These are phyloP conservation scores for Keithomyces neogunnii DNA, from an alignment of 2,329 filamentous ascomycete genomes.

Conservation along the genomic window DNA sequence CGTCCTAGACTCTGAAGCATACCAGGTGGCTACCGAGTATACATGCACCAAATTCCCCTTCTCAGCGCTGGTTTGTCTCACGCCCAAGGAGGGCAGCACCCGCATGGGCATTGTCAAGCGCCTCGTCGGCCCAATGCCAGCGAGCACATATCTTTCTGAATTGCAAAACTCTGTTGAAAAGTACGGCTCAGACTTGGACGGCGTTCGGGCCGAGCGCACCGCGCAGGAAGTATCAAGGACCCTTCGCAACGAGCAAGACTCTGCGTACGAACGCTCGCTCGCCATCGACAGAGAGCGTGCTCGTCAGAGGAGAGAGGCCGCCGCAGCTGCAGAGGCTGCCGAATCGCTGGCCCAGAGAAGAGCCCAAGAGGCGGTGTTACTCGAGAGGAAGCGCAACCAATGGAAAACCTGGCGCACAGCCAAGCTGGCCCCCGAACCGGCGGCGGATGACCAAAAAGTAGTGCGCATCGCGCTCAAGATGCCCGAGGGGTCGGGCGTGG, in stretches of 20 bases:
- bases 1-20: slow-evolving; percentile 86
- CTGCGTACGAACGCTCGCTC: slow-evolving; percentile 85
- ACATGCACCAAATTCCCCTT: slow-evolving; percentile 92
- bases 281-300: slow-evolving; percentile 82
- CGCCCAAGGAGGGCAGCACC: slow-evolving; percentile 72
- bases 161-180: slow-evolving; percentile 65
- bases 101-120: slow-evolving; percentile 87
- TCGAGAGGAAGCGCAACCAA: slow-evolving; percentile 41
- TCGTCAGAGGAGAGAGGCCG: slow-evolving; percentile 66
- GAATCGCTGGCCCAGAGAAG: slow-evolving; percentile 52
- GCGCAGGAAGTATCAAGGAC: slow-evolving; percentile 75
- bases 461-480: slow-evolving; percentile 65
- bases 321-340: slow-evolving; percentile 59
- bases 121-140: slow-evolving; percentile 61
- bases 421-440: slow-evolving; percentile 60
- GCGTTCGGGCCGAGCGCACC: slow-evolving; percentile 65
- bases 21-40: slow-evolving; percentile 81
- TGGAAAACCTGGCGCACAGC: slow-evolving; percentile 77
- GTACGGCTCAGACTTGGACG: slow-evolving; percentile 66
- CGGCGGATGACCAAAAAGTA: slow-evolving; percentile 50
- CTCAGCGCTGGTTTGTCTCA: slow-evolving; percentile 76
- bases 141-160: slow-evolving; percentile 66
- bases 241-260: slow-evolving; percentile 82
- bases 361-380: slow-evolving; percentile 50
- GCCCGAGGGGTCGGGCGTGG: slow-evolving; percentile 50